Base-by-base conservation (phyloP, 2,329 filamentous ascomycete genomes). In the Fusarium bactridioides region DNA sequence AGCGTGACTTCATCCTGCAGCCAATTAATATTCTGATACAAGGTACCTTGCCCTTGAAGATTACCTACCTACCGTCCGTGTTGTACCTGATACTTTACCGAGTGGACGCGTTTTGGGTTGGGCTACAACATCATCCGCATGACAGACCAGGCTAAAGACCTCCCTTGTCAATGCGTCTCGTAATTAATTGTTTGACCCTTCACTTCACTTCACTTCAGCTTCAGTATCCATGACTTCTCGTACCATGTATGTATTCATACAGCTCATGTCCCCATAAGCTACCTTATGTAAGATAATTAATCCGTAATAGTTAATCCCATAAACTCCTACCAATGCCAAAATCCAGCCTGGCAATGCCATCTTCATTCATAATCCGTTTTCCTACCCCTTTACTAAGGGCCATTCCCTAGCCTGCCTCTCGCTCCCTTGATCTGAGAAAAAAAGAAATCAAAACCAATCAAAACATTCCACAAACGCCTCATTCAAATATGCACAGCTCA, bases 1-100 rank as follows among this genome's bases (percentile, higher is more conserved):
- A 65, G 40, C 55, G 73, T 76, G 76, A 77, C 76, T 77, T 77
- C 73, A 76, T 72, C 63, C 58, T 76, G 73, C 76, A 77, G 64
- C 73, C 54, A 50, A 44, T 57, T 51, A 41, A 54, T 55, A 57
- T 57, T 53, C 65, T 57, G 61, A 13, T 35, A 29, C 74, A 65
- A 64, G 71, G 75, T 76, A 75, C 70, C 76, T 67, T 74, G 74
- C 70, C 76, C 69, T 68, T 74, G 72, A 65, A 51, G 27, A 64
- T 33, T 33, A 16, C n/a, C n/a, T n/a, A n/a, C n/a, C n/a, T n/a
- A n/a, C 25, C 25, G 25, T 25, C 47, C 47, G 47, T 58, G 27
- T 25, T 35, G 65, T 69, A 69, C 65, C 65, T 64, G 58, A 64
- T 69, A 64, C 65, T 25, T 58, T 50, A 27, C 12, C 33, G 31